Base-by-base conservation (phyloP, 805 yeast genomes). In the Candida ipomoeae region DNA sequence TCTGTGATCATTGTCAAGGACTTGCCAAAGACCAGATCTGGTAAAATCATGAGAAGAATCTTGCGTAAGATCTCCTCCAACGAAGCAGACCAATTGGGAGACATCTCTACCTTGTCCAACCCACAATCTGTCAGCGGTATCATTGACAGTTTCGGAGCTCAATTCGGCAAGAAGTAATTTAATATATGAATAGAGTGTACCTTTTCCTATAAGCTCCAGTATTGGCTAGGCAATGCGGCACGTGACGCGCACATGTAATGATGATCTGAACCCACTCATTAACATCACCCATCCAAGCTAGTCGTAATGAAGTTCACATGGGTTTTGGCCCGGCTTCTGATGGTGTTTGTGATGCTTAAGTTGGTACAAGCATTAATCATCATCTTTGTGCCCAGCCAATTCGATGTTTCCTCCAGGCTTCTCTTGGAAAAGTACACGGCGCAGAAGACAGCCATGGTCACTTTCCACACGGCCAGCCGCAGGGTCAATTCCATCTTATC, bases 1-100 rank as follows among this genome's bases (percentile, higher is more conserved):
- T 68, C 82, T 43, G 84, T 87, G 54, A 75, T 86, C 41, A 68
- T 86, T 48, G 92, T 86, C 47, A 80, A 79, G 60, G 94, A 86
- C 66, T 80, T 86, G 67, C 94, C 94, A 63, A 86, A 86, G 78
- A 86, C 94, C 11, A 82, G 94, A 75, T 84, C 90, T 4, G 94
- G 94, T 64, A 86, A 86, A 74, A 86, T 86, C 60, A 86, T 86
- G 94, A 83, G 94, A 80, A 80, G 94, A 74, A 85, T 86, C 63
- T 77, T 86, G 68, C 81, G 94, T 73, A 86, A 86, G 74, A 75
- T 86, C 53, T 73, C 84, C 45, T 84, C 89, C 44, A 77, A 82
- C 56, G 92, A 86, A 70, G 86, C 85, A 55, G 91, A 86, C 64
- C 89, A 84, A 70, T 75, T 86, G 62, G 94, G 94, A 56, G 94